phyloP scores from a whole-genome alignment of 345 rosid species.

The Syzygium aqueum region DNA sequence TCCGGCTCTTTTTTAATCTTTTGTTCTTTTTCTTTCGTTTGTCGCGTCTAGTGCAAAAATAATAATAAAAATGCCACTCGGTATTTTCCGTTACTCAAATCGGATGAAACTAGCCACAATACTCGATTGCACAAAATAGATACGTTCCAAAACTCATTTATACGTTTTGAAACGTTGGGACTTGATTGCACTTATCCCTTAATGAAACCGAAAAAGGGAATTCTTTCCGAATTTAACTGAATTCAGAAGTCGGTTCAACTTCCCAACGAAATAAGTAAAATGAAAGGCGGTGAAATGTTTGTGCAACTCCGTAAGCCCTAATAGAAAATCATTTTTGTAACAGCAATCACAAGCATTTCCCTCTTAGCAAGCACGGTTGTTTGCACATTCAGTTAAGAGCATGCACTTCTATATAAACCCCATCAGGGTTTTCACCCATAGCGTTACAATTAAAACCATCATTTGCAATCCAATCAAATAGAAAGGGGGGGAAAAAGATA shows the following conservation, averaged over 20 bases:
- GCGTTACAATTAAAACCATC: neutral
- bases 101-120: neutral
- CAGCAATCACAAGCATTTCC: neutral
- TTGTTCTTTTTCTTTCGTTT: neutral
- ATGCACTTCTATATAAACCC: neutral
- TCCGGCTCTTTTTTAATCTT: fast-evolving
- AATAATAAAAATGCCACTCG: too few relatives aligned
- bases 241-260: neutral
- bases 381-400: neutral
- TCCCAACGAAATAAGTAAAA: neutral
- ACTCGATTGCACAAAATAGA: neutral
- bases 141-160: neutral
- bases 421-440: neutral
- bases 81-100: too few relatives aligned
- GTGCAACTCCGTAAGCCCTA: neutral
- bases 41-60: too few relatives aligned
- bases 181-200: neutral
- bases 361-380: neutral
- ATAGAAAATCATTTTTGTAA: neutral
- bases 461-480: neutral
- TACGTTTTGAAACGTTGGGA: neutral
- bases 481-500: neutral
- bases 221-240: neutral
- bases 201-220: neutral
- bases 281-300: neutral